These are phyloP conservation scores for Chlorella ohadii DNA, from an alignment of 139 green algal genomes.

Conservation along the genomic window DNA sequence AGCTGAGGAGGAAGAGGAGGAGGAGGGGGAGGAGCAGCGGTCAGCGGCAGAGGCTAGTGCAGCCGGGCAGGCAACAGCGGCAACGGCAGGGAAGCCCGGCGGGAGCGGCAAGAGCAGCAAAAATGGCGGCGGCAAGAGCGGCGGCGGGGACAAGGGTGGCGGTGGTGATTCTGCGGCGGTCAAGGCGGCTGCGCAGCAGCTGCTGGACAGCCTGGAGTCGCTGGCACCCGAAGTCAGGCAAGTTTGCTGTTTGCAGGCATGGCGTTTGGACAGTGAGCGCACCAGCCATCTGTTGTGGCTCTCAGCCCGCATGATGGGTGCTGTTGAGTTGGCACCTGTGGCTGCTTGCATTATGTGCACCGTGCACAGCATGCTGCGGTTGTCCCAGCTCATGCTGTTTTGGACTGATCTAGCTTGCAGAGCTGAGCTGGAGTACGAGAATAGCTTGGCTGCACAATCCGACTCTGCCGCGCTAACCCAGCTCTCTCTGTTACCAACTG, in stretches of 20 bases:
- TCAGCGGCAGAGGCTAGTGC: not conserved
- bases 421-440: not conserved
- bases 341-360: too few species aligned
- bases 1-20: slow-evolving; percentile 19
- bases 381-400: too few species aligned
- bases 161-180: not conserved
- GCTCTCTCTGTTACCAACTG: too few species aligned
- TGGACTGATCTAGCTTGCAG: too few species aligned
- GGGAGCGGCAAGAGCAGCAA: not conserved
- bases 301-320: too few species aligned
- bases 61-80: not conserved
- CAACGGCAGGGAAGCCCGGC: slow-evolving; percentile 16
- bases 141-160: not conserved
- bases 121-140: not conserved
- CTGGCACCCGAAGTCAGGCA: slow-evolving; percentile 6
- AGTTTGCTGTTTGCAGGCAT: too few species aligned
- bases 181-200: not conserved
- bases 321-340: too few species aligned
- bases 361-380: too few species aligned
- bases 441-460: too few species aligned
- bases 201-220: slow-evolving; percentile 5
- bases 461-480: too few species aligned
- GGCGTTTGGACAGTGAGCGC: too few species aligned
- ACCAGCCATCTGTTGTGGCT: too few species aligned
- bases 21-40: slow-evolving; percentile 1